These are phyloP conservation scores for Cystofilobasidium ferigula DNA, from an alignment of 768 basidiomycete genomes.

Conservation along the genomic window DNA sequence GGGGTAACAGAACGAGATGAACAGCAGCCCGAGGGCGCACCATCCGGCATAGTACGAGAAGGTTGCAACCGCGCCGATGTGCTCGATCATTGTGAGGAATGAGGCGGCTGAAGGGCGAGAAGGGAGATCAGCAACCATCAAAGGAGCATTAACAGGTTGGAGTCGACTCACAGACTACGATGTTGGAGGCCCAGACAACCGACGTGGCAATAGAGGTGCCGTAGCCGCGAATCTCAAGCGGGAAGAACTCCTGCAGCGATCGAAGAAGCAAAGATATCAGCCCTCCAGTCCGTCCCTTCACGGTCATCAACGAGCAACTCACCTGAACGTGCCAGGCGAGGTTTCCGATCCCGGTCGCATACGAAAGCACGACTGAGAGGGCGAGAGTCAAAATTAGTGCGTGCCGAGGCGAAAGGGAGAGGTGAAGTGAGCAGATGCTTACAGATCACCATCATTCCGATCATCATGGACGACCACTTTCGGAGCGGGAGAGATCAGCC, in stretches of 20 bases:
- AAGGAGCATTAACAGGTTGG: no score
- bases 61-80: background rate
- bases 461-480: constrained; percentile 22
- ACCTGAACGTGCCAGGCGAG: constrained; percentile 29
- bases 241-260: constrained; percentile 25
- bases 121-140: background rate
- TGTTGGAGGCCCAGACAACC: constrained; percentile 31
- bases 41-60: background rate
- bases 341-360: constrained; percentile 7
- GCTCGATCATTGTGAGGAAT: background rate
- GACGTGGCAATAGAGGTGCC: constrained; percentile 28
- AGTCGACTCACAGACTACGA: constrained; percentile 26
- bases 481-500: constrained; percentile 26
- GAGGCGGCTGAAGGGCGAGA: background rate
- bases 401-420: no score
- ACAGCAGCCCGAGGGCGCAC: background rate
- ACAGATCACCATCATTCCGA: constrained; percentile 30
- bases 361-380: background rate
- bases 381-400: no score
- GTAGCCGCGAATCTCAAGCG: constrained; percentile 31
- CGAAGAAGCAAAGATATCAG: no score
- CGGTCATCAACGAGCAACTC: no score
- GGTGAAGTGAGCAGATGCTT: constrained; percentile 28
- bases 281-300: no score
- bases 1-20: constrained; percentile 5